Evolutionary conservation across 768 basidiomycete species (phyloP).

Genomic region (Phaeolepiota aurea): DNA sequence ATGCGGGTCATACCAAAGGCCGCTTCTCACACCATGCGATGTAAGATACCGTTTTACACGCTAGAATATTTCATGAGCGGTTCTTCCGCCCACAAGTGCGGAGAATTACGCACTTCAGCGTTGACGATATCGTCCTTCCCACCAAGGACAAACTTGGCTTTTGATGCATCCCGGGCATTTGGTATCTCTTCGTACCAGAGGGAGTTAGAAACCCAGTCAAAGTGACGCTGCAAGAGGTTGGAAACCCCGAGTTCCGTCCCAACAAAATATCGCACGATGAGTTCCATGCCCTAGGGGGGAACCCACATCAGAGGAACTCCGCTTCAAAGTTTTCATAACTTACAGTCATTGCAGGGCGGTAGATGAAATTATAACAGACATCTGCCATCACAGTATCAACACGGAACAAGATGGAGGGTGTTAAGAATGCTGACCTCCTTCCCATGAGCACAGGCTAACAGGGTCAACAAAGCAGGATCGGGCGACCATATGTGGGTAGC

Average conservation of each 20-base stretch:
- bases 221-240: conserved; percentile 75
- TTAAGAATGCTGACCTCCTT: conserved; percentile 66
- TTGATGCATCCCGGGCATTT: conserved; percentile 57
- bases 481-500: conserved; percentile 53
- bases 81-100: too few species aligned
- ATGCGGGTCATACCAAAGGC: conserved; percentile 54
- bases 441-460: conserved; percentile 87
- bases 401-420: too few species aligned
- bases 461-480: conserved; percentile 91
- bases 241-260: conserved; percentile 83
- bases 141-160: conserved; percentile 72
- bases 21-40: conserved; percentile 65
- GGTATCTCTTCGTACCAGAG: conserved; percentile 90
- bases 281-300: conserved; percentile 60
- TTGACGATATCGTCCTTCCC: conserved; percentile 76
- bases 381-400: too few species aligned
- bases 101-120: conserved; percentile 55
- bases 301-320: too few species aligned
- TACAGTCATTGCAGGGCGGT: conserved; percentile 59
- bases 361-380: conserved; percentile 88
- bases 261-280: conserved; percentile 84
- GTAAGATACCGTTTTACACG: conserved; percentile 68
- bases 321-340: too few species aligned
- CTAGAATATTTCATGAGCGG: too few species aligned
- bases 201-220: conserved; percentile 82